Percentiles rank a stretch among this genome's conserved stretches.
These are phyloP conservation scores for Colletotrichum melonis DNA, from an alignment of 2,329 filamentous ascomycete species.

Conservation along the genomic window DNA sequence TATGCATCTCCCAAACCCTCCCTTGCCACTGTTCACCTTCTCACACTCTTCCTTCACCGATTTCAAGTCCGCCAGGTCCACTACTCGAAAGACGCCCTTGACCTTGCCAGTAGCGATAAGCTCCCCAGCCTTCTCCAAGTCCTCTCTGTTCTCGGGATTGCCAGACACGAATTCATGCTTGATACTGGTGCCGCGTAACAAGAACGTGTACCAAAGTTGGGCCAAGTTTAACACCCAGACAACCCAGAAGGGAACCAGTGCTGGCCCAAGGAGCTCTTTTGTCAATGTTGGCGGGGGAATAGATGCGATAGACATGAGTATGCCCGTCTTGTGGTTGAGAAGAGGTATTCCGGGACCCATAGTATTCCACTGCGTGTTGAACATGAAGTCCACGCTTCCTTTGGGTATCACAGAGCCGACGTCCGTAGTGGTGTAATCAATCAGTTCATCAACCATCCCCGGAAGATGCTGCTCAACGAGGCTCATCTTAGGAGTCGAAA, in stretches of 20 bases:
- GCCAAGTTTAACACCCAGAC: slow-evolving; percentile 48
- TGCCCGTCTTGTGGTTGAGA: slow-evolving; percentile 49
- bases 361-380: slow-evolving; percentile 58
- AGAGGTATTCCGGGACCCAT: slow-evolving; percentile 53
- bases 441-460: slow-evolving; percentile 59
- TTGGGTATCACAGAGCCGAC: slow-evolving; percentile 50
- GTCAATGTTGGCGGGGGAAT: slow-evolving; percentile 46
- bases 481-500: slow-evolving; percentile 62
- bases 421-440: slow-evolving; percentile 61
- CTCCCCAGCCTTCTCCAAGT: slow-evolving; percentile 54
- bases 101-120: slow-evolving; percentile 55
- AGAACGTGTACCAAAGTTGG: slow-evolving; percentile 54
- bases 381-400: slow-evolving; percentile 60
- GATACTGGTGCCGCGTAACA: slow-evolving; percentile 56
- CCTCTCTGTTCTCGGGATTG: slow-evolving; percentile 51
- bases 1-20: slow-evolving; percentile 56
- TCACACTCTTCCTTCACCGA: slow-evolving; percentile 53
- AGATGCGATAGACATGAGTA: slow-evolving; percentile 54
- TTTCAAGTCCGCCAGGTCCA: slow-evolving; percentile 55
- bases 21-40: slow-evolving; percentile 52
- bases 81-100: slow-evolving; percentile 53
- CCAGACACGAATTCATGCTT: slow-evolving; percentile 59
- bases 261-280: slow-evolving; percentile 45
- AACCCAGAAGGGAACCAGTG: slow-evolving; percentile 50
- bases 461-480: slow-evolving; percentile 55